A percentile compares a stretch with the other conserved stretches of the same genome.
phyloP scores from a whole-genome alignment of 2,329 filamentous ascomycete genomes.

The Trichoderma breve region DNA sequence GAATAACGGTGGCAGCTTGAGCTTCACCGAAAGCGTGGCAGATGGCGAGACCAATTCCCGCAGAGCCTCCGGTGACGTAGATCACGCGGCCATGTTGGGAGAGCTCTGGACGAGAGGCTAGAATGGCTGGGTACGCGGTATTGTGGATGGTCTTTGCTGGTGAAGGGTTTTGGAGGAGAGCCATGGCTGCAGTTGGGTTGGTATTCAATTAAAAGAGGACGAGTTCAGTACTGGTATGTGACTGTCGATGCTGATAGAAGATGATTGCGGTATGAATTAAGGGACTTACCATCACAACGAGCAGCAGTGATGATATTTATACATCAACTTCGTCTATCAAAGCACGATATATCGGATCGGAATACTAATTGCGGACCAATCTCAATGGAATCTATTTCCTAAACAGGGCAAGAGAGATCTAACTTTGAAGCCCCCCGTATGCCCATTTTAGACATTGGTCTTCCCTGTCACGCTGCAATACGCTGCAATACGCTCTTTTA shows the following conservation, averaged over 20 bases:
- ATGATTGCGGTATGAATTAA: too few relatives aligned
- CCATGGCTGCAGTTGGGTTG: background rate
- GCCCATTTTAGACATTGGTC: too few relatives aligned
- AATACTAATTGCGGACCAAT: too few relatives aligned
- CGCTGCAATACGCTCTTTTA: too few relatives aligned
- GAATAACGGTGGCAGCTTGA: constrained; percentile 35
- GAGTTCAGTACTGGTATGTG: background rate
- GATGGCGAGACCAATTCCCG: constrained; percentile 62
- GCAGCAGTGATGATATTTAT: background rate
- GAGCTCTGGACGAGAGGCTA: constrained; percentile 36
- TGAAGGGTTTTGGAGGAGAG: constrained; percentile 1
- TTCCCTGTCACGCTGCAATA: too few relatives aligned
- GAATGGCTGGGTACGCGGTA: constrained; percentile 37
- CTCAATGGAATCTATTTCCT: too few relatives aligned
- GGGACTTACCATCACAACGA: background rate
- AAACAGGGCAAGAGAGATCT: too few relatives aligned
- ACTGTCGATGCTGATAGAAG: background rate
- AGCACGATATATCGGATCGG: background rate
- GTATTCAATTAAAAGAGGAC: background rate
- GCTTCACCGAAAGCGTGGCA: constrained; percentile 53
- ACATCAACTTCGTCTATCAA: background rate
- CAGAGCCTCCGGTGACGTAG: constrained; percentile 63
- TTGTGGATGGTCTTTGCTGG: constrained; percentile 34
- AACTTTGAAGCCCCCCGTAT: too few relatives aligned
- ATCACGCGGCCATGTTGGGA: constrained; percentile 47